These are phyloP conservation scores for Wakefieldia striispora DNA, from an alignment of 768 basidiomycete genomes.

Conservation along the genomic window DNA sequence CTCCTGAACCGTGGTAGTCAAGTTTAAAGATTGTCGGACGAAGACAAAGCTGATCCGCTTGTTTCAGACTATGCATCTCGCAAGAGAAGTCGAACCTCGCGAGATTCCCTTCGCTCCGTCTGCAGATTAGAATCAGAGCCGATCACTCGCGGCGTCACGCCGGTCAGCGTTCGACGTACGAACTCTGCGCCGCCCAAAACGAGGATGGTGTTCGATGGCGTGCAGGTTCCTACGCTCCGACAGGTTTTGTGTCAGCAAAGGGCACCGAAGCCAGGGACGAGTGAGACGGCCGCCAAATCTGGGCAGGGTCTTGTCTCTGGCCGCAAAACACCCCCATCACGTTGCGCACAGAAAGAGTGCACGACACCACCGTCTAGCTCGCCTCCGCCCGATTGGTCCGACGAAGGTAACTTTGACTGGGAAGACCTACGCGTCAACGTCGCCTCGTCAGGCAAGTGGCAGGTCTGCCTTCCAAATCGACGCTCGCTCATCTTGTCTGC, in stretches of 20 bases:
- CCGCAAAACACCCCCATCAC: not conserved
- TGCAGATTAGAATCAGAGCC: slow-evolving; percentile 32
- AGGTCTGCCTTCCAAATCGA: not conserved
- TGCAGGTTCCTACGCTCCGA: slow-evolving; percentile 28
- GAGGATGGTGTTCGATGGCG: slow-evolving; percentile 28
- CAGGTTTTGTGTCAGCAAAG: slow-evolving; percentile 13
- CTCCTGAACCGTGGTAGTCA: slow-evolving; percentile 3
- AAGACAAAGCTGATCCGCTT: slow-evolving; percentile 6
- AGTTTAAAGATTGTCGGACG: not conserved
- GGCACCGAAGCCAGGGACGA: not conserved
- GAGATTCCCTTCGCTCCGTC: slow-evolving; percentile 7
- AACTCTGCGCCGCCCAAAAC: slow-evolving; percentile 25
- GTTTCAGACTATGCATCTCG: slow-evolving; percentile 15
- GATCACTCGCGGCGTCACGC: slow-evolving; percentile 21
- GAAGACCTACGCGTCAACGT: slow-evolving; percentile 23
- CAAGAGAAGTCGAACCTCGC: slow-evolving; percentile 23
- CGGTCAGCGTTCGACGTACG: slow-evolving; percentile 14
- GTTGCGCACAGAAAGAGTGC: not conserved
- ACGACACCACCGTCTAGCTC: not conserved
- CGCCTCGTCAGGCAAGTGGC: slow-evolving; percentile 21
- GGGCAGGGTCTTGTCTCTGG: not conserved
- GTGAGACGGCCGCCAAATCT: not conserved
- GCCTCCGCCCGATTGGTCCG: slow-evolving; percentile 8
- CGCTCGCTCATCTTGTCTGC: not conserved
- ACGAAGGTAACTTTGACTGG: slow-evolving; percentile 32